Conservation (phyloP, 2,329 filamentous ascomycete species). For the Colletotrichum caudatum region DNA sequence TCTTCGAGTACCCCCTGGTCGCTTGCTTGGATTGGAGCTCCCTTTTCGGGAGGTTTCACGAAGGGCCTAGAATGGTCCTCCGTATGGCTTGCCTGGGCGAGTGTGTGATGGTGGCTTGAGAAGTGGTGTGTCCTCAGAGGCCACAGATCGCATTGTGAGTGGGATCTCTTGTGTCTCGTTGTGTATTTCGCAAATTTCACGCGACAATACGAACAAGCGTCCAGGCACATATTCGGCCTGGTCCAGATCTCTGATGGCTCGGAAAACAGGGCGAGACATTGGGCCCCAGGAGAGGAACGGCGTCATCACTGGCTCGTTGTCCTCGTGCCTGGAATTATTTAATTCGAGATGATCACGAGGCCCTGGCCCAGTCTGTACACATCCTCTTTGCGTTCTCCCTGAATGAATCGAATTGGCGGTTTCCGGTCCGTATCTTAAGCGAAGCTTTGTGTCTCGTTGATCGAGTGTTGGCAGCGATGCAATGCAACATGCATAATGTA, state of each 20-base stretch:
- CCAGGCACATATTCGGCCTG: constrained; percentile 17
- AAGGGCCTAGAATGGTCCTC: constrained; percentile 32
- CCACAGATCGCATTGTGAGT: neutral
- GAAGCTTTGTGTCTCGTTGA: neutral
- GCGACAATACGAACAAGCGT: neutral
- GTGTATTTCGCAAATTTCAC: neutral
- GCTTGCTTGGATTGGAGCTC: constrained; percentile 1
- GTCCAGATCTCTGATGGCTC: constrained; percentile 2
- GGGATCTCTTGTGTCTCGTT: neutral
- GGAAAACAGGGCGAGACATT: constrained; percentile 19
- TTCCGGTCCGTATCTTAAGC: neutral
- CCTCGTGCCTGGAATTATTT: constrained; percentile 4
- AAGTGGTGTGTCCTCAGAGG: neutral
- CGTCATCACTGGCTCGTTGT: constrained; percentile 11
- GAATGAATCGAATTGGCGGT: neutral
- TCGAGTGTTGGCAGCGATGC: too few relatives aligned
- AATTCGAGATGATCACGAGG: neutral
- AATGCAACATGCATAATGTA: too few relatives aligned
- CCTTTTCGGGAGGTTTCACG: constrained; percentile 18
- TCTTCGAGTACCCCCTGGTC: neutral
- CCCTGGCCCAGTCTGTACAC: constrained; percentile 5
- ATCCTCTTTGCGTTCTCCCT: neutral
- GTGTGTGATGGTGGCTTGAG: neutral
- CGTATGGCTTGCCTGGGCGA: neutral
- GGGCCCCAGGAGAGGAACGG: neutral